Percentiles rank a stretch among this genome's conserved stretches.
These are phyloP conservation scores for Saposhnikovia divaricata DNA, from an alignment of 129 eudicot species.

Conservation along the genomic window DNA sequence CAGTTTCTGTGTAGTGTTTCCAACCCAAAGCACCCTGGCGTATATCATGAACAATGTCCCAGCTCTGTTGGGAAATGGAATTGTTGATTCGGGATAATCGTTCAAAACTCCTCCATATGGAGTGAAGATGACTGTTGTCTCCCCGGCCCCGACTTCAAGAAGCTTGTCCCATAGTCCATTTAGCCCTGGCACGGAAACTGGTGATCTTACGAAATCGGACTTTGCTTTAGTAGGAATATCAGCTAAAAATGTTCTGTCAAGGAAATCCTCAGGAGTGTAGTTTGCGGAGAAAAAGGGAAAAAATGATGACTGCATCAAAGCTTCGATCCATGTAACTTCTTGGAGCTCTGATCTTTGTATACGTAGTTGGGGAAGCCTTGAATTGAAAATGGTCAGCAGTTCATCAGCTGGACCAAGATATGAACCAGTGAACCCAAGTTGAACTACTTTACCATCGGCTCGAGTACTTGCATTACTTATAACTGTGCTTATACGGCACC, in stretches of 20 bases:
- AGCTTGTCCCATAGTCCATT: slow-evolving; percentile 2
- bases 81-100: neutral
- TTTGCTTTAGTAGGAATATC: slow-evolving; percentile 7
- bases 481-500: neutral
- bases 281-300: neutral
- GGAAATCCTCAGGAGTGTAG: slow-evolving; percentile 6
- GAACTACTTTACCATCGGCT: neutral
- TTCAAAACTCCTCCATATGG: neutral
- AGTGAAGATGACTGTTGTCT: slow-evolving; percentile 1
- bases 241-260: neutral
- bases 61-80: slow-evolving; percentile 6
- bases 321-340: slow-evolving; percentile 4
- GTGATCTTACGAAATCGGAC: neutral
- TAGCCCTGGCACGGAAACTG: neutral
- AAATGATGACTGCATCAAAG: neutral
- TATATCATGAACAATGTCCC: slow-evolving; percentile 8
- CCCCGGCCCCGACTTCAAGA: neutral
- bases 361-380: neutral
- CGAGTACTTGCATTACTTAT: neutral
- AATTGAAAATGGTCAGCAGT: neutral
- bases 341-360: neutral
- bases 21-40: neutral
- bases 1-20: slow-evolving; percentile 2
- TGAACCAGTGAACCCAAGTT: slow-evolving; percentile 5
- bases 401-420: slow-evolving; percentile 2